These are phyloP conservation scores for Stephania yunnanensis DNA, from an alignment of 164 flowering plant genomes.

Conservation along the genomic window DNA sequence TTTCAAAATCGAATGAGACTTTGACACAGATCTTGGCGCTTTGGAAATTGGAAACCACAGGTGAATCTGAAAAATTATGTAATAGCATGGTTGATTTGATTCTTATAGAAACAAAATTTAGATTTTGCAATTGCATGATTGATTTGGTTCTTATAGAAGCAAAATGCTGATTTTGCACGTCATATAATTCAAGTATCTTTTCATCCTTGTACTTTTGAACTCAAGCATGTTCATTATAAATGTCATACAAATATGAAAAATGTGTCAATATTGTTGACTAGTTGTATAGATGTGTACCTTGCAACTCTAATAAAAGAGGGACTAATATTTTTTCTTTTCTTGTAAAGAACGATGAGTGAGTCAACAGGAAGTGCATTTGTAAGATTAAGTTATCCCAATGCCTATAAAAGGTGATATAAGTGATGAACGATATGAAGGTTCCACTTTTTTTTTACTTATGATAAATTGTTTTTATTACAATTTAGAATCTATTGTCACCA, in stretches of 20 bases:
- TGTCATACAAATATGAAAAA: not conserved
- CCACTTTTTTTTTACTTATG: not conserved
- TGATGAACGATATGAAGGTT: not conserved
- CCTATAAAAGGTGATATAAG: not conserved
- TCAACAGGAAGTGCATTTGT: not conserved
- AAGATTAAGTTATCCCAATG: not conserved
- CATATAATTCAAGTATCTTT: not conserved
- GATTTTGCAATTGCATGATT: too few species aligned
- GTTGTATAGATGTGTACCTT: too few species aligned
- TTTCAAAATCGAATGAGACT: too few species aligned
- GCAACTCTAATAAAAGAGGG: too few species aligned
- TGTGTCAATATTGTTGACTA: not conserved
- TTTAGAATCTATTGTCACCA: not conserved
- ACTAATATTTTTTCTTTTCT: too few species aligned
- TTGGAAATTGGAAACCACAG: too few species aligned
- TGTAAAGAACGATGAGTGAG: not conserved
- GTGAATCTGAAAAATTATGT: too few species aligned
- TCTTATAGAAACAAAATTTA: not conserved
- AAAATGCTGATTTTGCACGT: too few species aligned
- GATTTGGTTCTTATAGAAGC: too few species aligned
- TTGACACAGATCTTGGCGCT: too few species aligned
- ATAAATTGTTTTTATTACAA: too few species aligned
- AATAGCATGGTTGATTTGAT: not conserved
- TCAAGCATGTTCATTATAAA: not conserved
- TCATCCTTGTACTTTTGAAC: not conserved